Percentiles rank a stretch among this genome's conserved stretches.
Evolutionary conservation across 2,329 filamentous ascomycete genomes (phyloP).

Genomic region (Fusarium cicatricum): DNA sequence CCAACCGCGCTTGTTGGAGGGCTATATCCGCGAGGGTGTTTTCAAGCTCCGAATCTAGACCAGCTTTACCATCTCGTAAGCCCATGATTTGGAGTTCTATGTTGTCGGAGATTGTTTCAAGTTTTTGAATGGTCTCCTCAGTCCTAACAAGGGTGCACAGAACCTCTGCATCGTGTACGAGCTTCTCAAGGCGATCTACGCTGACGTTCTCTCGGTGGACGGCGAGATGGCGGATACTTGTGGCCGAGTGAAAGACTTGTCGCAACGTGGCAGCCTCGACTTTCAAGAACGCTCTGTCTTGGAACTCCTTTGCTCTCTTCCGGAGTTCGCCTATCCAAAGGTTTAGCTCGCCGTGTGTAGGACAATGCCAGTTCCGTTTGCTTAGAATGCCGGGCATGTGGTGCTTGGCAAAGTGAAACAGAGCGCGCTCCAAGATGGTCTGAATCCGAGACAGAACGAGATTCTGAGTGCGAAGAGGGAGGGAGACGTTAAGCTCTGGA

Average conservation of each 20-base stretch:
- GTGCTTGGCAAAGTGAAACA: conserved; percentile 5
- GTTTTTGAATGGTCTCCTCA: background rate
- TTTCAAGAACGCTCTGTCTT: background rate
- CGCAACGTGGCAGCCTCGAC: no score
- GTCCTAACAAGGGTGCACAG: conserved; percentile 1
- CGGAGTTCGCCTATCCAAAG: background rate
- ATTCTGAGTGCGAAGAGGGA: conserved; percentile 1
- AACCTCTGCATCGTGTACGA: conserved; percentile 1
- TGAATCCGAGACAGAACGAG: conserved; percentile 5
- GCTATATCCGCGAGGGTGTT: background rate
- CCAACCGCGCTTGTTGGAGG: background rate
- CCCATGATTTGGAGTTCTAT: background rate
- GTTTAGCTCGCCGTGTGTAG: conserved; percentile 11
- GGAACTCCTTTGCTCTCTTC: background rate
- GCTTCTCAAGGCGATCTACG: background rate
- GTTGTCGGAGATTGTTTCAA: background rate
- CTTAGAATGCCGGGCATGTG: conserved; percentile 3
- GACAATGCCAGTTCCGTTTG: background rate
- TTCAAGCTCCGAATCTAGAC: background rate
- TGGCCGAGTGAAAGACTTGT: background rate
- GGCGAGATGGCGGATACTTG: conserved; percentile 6
- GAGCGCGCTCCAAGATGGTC: conserved; percentile 7
- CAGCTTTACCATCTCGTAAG: background rate
- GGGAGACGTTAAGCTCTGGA: background rate
- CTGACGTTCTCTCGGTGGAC: conserved; percentile 5